Percentiles rank a stretch among this genome's conserved stretches.
These are phyloP conservation scores for Penicillium vulpinum DNA, from an alignment of 2,329 filamentous ascomycete species.

Conservation along the genomic window DNA sequence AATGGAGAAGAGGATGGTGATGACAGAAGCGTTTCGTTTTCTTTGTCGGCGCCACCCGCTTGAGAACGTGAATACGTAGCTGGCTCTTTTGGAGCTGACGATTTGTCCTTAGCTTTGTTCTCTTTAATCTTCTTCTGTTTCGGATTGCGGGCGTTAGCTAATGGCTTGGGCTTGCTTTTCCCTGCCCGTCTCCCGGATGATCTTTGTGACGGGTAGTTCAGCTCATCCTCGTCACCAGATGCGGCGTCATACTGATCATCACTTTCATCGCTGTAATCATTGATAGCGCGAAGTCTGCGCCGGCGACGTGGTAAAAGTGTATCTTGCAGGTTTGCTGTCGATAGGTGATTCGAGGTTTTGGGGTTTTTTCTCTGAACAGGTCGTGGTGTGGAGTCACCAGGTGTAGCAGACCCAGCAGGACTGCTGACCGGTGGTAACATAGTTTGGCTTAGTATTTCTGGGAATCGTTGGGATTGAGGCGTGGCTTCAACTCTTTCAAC, in stretches of 20 bases:
- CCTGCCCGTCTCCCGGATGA: conserved; percentile 16
- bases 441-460: conserved; percentile 36
- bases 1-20: conserved; percentile 37
- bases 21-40: conserved; percentile 31
- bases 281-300: conserved; percentile 17
- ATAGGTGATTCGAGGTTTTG: conserved; percentile 23
- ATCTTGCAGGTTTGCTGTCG: conserved; percentile 40
- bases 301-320: conserved; percentile 38
- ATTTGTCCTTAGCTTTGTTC: conserved; percentile 17
- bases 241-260: conserved; percentile 24
- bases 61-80: conserved; percentile 16
- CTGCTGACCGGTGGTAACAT: conserved; percentile 42
- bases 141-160: conserved; percentile 19
- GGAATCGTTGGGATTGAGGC: conserved; percentile 13
- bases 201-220: conserved; percentile 30
- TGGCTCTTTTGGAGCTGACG: conserved; percentile 1
- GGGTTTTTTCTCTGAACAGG: conserved; percentile 1
- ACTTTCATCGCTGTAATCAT: conserved; percentile 28
- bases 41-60: conserved; percentile 27
- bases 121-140: conserved; percentile 17
- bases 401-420: conserved; percentile 18
- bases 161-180: conserved; percentile 21
- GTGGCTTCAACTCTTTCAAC: conserved; percentile 4
- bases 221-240: conserved; percentile 40
- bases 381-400: not conserved